Percentiles rank a stretch among this genome's conserved stretches.
Evolutionary conservation across 2,329 filamentous ascomycete species (phyloP).

Genomic region (Beauveria varroae): DNA sequence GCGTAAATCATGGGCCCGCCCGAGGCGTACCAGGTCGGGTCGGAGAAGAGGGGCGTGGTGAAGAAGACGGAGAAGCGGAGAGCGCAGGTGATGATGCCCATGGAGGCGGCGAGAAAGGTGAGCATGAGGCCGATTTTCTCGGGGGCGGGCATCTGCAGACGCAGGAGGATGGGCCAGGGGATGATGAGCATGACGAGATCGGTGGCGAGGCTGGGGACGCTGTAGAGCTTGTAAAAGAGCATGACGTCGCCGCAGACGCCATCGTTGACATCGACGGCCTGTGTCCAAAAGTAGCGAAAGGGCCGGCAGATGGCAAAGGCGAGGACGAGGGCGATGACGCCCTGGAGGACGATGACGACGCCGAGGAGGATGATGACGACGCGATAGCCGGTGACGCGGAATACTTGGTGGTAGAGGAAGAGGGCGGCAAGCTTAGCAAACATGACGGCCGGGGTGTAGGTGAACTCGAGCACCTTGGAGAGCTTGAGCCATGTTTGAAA

Average conservation of each 20-base stretch:
- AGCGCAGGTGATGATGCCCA: conserved; percentile 13
- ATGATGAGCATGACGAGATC: conserved; percentile 12
- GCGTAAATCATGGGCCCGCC: conserved; percentile 13
- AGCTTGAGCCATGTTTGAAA: conserved; percentile 13
- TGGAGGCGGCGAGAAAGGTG: conserved; percentile 11
- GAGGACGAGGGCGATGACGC: conserved; percentile 10
- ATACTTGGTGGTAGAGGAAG: conserved; percentile 13
- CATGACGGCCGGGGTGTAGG: conserved; percentile 13
- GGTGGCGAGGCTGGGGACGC: conserved; percentile 12
- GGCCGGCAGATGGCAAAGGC: conserved; percentile 11
- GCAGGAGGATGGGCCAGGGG: conserved; percentile 12
- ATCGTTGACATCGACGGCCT: conserved; percentile 9
- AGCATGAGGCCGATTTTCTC: conserved; percentile 11
- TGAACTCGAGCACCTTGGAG: conserved; percentile 14
- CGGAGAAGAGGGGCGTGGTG: conserved; percentile 11
- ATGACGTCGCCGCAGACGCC: conserved; percentile 12
- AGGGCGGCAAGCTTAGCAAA: conserved; percentile 13
- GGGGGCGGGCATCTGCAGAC: conserved; percentile 9
- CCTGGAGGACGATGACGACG: conserved; percentile 10
- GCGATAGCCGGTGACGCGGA: conserved; percentile 6
- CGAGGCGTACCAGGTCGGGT: conserved; percentile 13
- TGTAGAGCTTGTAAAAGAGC: conserved; percentile 14
- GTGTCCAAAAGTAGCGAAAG: conserved; percentile 13
- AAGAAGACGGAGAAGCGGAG: conserved; percentile 13
- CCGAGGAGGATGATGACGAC: conserved; percentile 6